Base-by-base conservation (phyloP, 805 yeast genomes). In the Zygoascus bituminiphila region DNA sequence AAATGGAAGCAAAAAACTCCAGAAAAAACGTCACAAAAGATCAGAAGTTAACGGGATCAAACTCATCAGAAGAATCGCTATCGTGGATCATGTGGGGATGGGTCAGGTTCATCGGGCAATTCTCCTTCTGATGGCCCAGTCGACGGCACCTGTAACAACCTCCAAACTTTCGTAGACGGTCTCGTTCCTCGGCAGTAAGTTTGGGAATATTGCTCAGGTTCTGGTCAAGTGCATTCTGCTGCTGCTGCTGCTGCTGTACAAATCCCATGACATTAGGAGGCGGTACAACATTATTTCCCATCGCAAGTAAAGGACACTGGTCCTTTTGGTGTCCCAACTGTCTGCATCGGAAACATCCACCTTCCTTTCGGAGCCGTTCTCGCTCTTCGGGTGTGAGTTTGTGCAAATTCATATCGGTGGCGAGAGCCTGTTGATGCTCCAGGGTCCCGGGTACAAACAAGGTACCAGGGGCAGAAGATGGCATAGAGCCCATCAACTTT, bases 81-180 rank as follows among this genome's bases (percentile, higher is more conserved):
- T 29, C 33, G 7, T 29, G 33, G 15, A 29, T 29, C 22, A 26
- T 17, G 6, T 24, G 20, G 25, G 44, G 25, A 25, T 41, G 44
- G 4, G 44, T 41, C 20, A 41, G 35, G 22, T 41, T 41, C 44
- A 41, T 41, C 2, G 44, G 44, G 26, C 44, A 41, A 15, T 25
- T 41, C 15, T 41, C 44, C 20, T 41, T 41, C 15, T 41, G 46
- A 29, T 43, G 46, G 29, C 46, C 46, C 29, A 33, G n/a, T 31
- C 39, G 46, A 17, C 46, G 46, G 39, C 46, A 43, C 7, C 46
- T 38, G 19, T 31, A 43, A 25, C 46, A 43, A 2, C 39, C 46
- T 17, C 46, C 46, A 29, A 29, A 31, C 26, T 29, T 43, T n/a
- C 24, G 22, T 15, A 43, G 38, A 2, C 46, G 38, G 9, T 20